Base-by-base conservation (phyloP, 495 filamentous ascomycete genomes). In the Penicillium flavigenum region DNA sequence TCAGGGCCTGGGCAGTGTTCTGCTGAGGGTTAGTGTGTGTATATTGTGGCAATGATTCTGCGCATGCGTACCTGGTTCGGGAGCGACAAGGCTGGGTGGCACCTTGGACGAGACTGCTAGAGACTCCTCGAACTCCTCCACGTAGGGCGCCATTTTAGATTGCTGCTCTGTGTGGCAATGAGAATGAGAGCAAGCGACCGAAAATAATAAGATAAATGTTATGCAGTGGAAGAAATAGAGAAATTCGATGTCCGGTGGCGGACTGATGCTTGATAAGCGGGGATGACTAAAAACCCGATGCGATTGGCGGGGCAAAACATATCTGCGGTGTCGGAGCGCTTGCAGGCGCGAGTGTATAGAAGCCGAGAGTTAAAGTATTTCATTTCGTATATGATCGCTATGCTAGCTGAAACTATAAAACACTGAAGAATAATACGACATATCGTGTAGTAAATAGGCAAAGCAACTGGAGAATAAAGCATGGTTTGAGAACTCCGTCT, bases 1-100 rank as follows among this genome's bases (percentile, higher is more conserved):
- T 96, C 91, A 36, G 94, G 94, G 3, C 94, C 94, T 31, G 95
- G 95, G 66, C 94, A 98, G 80, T 98, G 92, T 72, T 97, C 88
- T 84, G 57, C 14, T 24, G 5, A 14, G 4, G 49, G 53, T 60
- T 57, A 65, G 53, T n/a, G 32, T 22, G 24, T 14, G 32, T 39
- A 34, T 10, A 19, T 47, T 47, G 3, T 9, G 16, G 19, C 20
- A 16, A 43, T 17, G 20, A 26, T 56, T 51, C 60, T 54, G 54
- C 39, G 63, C 53, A 55, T 27, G 63, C 68, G 39, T 76, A 84
- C 82, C 90, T 66, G 94, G 94, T 64, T 96, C 92, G 36, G 93
- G 94, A 22, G 94, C 94, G 55, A 97, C 86, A 51, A 97, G 88
- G 49, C 89, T 80, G 7, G 92, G 91, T 12, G 84, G 82, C 39